Evolutionary conservation across 1,284 basidiomycete species (phyloP).

Genomic region (Ceratobasidium sp.): DNA sequence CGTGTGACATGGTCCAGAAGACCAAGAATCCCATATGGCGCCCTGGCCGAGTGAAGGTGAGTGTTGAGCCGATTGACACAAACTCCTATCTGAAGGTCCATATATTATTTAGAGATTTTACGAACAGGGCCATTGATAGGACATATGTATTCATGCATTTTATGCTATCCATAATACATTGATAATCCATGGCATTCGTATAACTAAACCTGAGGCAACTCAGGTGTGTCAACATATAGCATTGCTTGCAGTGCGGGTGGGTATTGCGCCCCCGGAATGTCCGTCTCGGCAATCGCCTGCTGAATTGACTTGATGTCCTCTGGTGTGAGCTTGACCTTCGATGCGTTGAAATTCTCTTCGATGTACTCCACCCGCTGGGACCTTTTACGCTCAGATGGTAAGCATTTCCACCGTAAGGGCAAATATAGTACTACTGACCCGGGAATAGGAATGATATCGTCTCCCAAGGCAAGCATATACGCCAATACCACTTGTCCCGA

Average conservation of each 20-base stretch:
- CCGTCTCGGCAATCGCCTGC: constrained; percentile 49
- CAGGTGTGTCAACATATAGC: constrained; percentile 22
- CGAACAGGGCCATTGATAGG: no score
- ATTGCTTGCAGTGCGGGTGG: constrained; percentile 8
- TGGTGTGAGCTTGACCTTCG: constrained; percentile 49
- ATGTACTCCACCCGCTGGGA: constrained; percentile 48
- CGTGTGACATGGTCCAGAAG: no score
- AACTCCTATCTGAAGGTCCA: no score
- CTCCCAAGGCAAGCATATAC: constrained; percentile 64
- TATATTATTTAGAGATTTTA: no score
- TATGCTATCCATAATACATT: no score
- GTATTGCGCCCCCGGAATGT: constrained; percentile 38
- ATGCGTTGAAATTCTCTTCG: constrained; percentile 54
- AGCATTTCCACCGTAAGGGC: not conserved
- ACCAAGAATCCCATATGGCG: no score
- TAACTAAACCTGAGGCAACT: no score
- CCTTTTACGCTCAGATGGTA: not conserved
- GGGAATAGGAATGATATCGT: constrained; percentile 62
- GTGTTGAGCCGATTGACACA: no score
- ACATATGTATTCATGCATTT: no score
- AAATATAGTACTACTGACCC: constrained; percentile 46
- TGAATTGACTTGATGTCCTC: constrained; percentile 52
- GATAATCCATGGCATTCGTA: no score
- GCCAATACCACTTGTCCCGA: constrained; percentile 64
- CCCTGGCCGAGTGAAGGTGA: no score